Conservation (phyloP, 768 basidiomycete species). For the Leccinum pellstonianum region DNA sequence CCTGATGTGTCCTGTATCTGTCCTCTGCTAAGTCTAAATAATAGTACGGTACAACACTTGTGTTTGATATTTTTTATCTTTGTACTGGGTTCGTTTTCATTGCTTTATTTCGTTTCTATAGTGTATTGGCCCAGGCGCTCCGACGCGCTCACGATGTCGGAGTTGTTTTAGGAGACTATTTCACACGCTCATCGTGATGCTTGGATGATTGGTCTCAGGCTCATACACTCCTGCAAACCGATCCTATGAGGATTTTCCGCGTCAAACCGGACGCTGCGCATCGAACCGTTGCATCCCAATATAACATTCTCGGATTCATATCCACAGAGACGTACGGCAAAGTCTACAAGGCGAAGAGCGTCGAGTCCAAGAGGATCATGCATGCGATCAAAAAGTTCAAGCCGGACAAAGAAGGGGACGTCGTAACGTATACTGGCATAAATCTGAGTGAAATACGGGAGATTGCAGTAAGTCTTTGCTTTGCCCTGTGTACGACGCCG, state of each 20-base stretch:
- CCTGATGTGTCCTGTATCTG: conserved; percentile 40
- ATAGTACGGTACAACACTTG: no score
- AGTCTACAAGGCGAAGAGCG: conserved; percentile 94
- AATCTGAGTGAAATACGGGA: conserved; percentile 97
- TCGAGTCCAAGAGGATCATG: conserved; percentile 64
- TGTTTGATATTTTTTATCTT: no score
- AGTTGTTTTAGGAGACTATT: no score
- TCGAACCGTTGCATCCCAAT: conserved; percentile 75
- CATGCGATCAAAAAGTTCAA: conserved; percentile 99
- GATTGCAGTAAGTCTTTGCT: conserved; percentile 68
- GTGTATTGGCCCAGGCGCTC: no score
- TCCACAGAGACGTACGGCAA: conserved; percentile 97
- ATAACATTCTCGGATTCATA: conserved; percentile 93
- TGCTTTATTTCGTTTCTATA: no score
- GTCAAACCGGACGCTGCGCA: conserved; percentile 70
- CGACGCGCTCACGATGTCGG: no score
- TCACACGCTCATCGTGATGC: conserved; percentile 20
- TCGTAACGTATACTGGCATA: conserved; percentile 93
- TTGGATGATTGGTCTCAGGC: conserved; percentile 36
- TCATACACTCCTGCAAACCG: conserved; percentile 40
- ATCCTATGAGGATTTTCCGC: conserved; percentile 87
- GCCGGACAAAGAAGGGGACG: conserved; percentile 98
- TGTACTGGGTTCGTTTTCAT: no score
- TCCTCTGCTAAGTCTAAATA: no score
- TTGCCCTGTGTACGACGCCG: conserved; percentile 15